phyloP scores from a whole-genome alignment of 257 asterid species.

The Cordia subcordata region DNA sequence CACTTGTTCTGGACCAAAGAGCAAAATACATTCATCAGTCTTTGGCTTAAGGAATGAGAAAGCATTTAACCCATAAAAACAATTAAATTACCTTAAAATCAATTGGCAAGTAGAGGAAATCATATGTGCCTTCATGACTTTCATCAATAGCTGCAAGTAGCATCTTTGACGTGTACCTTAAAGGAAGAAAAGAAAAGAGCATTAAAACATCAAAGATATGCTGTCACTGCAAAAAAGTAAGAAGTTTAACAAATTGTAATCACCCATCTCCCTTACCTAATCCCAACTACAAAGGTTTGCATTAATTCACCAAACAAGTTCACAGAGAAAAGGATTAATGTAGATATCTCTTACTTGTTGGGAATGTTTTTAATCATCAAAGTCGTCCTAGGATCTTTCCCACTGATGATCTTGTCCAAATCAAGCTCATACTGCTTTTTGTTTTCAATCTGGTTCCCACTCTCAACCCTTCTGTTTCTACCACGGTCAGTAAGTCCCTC shows the following conservation, averaged over 20 bases:
- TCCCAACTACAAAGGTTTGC: too few species aligned
- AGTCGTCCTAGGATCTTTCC: slow-evolving; percentile 88
- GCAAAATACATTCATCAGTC: slow-evolving; percentile 3
- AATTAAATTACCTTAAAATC: slow-evolving; percentile 77
- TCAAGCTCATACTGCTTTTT: slow-evolving; percentile 86
- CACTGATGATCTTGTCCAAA: slow-evolving; percentile 66
- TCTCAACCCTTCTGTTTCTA: slow-evolving; percentile 65
- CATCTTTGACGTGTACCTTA: slow-evolving; percentile 96
- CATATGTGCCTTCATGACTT: slow-evolving; percentile 82
- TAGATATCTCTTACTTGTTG: slow-evolving; percentile 61
- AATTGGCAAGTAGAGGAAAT: slow-evolving; percentile 91
- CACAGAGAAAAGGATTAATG: too few species aligned
- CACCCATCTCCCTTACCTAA: too few species aligned
- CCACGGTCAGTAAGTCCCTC: slow-evolving; percentile 61
- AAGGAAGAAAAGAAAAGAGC: not conserved
- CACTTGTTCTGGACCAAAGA: slow-evolving; percentile 75
- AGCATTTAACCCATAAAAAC: not conserved
- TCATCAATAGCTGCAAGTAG: slow-evolving; percentile 86
- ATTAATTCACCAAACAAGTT: too few species aligned
- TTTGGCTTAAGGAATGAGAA: slow-evolving; percentile 9
- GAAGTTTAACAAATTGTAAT: too few species aligned
- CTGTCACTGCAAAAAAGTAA: too few species aligned
- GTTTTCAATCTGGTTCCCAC: slow-evolving; percentile 65
- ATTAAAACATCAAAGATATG: too few species aligned
- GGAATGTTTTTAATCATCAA: slow-evolving; percentile 96